Conservation (phyloP, 257 asterid genomes). For the Forsythia suspensa region DNA sequence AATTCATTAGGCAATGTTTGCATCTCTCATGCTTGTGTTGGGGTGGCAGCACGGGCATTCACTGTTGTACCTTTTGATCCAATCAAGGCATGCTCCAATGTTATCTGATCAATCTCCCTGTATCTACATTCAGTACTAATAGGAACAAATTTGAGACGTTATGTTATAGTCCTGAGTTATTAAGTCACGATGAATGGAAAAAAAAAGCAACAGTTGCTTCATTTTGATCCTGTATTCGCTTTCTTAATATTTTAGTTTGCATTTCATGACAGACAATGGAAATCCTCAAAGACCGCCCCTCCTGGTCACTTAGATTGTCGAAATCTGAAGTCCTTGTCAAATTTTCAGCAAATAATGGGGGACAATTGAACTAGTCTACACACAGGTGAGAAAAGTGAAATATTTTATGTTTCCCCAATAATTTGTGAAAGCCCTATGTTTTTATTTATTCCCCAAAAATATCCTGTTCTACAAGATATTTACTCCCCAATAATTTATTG, state of each 20-base stretch:
- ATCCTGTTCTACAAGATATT: no score
- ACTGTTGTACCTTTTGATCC: constrained; percentile 38
- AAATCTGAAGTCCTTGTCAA: constrained; percentile 33
- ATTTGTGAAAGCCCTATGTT: no score
- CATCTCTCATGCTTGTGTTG: constrained; percentile 33
- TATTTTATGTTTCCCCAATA: background rate
- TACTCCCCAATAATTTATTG: background rate
- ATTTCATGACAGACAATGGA: constrained; percentile 33
- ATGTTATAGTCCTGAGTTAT: no score
- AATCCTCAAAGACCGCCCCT: constrained; percentile 39
- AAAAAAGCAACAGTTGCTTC: background rate
- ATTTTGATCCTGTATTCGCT: background rate
- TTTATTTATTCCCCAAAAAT: no score
- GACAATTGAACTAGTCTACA: constrained; percentile 18
- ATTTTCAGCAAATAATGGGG: constrained; percentile 30
- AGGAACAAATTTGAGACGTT: no score
- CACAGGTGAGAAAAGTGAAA: constrained; percentile 28
- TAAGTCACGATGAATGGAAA: no score
- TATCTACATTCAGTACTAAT: no score
- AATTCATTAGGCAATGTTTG: constrained; percentile 25
- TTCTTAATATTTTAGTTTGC: background rate
- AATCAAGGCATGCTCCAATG: constrained; percentile 30
- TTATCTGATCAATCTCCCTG: background rate
- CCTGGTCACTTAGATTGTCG: constrained; percentile 45
- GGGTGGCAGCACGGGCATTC: constrained; percentile 52